Base-by-base conservation (phyloP, 331 rosid genomes). In the Ulmus americana region DNA sequence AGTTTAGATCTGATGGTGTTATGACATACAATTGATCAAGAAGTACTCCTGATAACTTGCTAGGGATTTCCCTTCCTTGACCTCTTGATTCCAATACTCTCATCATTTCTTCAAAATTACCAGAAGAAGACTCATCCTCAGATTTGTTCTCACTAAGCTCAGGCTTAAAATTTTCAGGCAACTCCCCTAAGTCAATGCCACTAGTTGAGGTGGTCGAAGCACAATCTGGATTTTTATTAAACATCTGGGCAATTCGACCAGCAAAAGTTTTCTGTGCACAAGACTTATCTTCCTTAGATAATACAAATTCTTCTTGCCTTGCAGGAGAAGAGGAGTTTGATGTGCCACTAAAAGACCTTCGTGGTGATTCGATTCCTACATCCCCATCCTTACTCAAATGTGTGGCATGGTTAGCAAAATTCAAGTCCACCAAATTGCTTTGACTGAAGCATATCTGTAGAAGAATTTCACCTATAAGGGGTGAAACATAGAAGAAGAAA, bases 11-110 rank as follows among this genome's bases (percentile, higher is more conserved):
- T 40, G 80, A 70, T 7, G 96, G 86, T 64, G 90, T 68, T 68
- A 79, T 73, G 61, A 77, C 70, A 71, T 92, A 92, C 50, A 85
- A 56, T 61, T 83, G 95, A 79, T 92, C 98, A 10, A 88, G 77
- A 59, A 92, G 48, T 70, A 92, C 90, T 56, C 96, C 97, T 0
- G 94, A 74, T 61, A 92, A 83, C 77, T 88, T 83, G 70, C 53
- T 65, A 1, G 98, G 96, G 45, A 76, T 70, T 70, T 92, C 96
- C 53, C 70, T 77, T 65, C 73, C 86, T 75, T 85, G 80, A 64
- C 85, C 98, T 56, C 62, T 75, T 10, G 84, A 75, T 80, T 77
- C 84, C 73, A 86, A 45, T 55, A 65, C 75, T 54, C 13, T 85
- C 70, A 92, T 59, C 43, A 54, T 6, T 78, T 92, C 96, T 65